Conservation (phyloP, 73 alveolate species). For the Uronychia setigera region DNA sequence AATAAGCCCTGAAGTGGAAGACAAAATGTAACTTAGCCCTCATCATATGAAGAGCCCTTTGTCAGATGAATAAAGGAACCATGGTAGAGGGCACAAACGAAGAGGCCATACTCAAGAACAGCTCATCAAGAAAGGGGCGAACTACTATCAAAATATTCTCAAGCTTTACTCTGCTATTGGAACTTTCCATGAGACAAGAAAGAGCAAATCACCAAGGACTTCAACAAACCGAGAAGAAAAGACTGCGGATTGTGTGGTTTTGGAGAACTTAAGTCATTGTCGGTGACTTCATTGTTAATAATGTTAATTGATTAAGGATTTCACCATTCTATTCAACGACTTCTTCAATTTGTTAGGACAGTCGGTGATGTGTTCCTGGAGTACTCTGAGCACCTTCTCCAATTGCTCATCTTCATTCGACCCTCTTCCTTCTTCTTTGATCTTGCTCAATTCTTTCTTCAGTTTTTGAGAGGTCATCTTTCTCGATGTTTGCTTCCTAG, state of each 20-base stretch:
- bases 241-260: too few species aligned
- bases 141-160: background rate
- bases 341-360: background rate
- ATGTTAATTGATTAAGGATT: background rate
- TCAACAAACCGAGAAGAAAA: too few species aligned
- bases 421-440: background rate
- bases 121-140: background rate
- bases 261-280: too few species aligned
- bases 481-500: too few species aligned
- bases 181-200: background rate
- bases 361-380: background rate
- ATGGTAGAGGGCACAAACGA: too few species aligned
- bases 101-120: background rate
- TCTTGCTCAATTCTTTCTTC: too few species aligned
- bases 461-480: too few species aligned
- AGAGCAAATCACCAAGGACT: background rate
- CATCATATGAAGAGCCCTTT: too few species aligned
- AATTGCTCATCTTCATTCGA: background rate
- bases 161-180: background rate
- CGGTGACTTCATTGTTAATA: too few species aligned
- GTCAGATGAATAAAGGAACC: too few species aligned
- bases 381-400: background rate
- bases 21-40: too few species aligned
- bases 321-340: background rate
- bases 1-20: too few species aligned